Percentiles rank a stretch among this genome's conserved stretches.
Conservation (phyloP, 2,329 filamentous ascomycete genomes). For the Grosmannia serpens region DNA sequence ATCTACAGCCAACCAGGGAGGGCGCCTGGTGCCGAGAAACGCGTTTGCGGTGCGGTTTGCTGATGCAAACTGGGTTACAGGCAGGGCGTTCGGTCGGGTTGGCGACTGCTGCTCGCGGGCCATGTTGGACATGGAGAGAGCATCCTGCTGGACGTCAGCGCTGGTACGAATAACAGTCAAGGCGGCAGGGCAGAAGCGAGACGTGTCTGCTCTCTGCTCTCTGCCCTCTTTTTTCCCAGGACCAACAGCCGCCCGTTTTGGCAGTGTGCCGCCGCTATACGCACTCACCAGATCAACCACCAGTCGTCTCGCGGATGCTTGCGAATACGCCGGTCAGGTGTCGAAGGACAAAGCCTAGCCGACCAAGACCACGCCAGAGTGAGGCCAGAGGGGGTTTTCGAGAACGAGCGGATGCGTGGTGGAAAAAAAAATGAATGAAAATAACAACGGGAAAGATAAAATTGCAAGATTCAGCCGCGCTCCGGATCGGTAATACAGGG, state of each 20-base stretch:
- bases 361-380: neutral
- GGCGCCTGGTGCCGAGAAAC: slow-evolving; percentile 18
- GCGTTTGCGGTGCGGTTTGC: slow-evolving; percentile 20
- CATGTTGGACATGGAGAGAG: neutral
- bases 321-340: neutral
- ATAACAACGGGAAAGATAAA: neutral
- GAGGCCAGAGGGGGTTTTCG: neutral
- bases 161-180: no score
- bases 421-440: neutral
- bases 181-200: neutral
- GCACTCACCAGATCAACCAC: neutral
- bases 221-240: neutral
- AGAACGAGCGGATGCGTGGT: neutral
- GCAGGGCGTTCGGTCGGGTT: neutral
- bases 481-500: neutral
- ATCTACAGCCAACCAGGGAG: slow-evolving; percentile 16
- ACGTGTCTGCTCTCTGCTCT: neutral
- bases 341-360: neutral
- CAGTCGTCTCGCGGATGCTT: neutral
- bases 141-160: neutral
- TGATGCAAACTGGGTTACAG: slow-evolving; percentile 7
- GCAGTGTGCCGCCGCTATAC: neutral
- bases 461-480: neutral
- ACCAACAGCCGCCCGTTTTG: neutral
- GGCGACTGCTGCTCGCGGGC: neutral